Evolutionary conservation across 2,329 filamentous ascomycete species (phyloP), one percentile per base, ranked within the genome.

Genomic region (Colletotrichum endophyticum): DNA sequence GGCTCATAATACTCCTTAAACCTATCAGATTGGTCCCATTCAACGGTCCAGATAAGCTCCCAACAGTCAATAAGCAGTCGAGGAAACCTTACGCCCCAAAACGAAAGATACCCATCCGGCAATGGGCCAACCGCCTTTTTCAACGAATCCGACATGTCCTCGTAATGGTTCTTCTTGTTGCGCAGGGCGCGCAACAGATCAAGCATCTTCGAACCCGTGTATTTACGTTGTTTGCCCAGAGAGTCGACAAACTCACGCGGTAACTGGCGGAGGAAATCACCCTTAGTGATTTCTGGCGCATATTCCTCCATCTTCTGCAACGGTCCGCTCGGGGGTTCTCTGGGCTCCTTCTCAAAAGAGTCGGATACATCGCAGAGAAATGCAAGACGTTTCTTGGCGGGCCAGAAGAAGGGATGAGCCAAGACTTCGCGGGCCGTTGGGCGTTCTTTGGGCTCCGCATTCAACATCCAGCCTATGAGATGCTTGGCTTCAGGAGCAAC

Each of bases 291-390:
- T 8, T 87, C 82, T 1, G 85, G 81, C 0, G 91, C 91, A 77
- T 88, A 88, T 1, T 80, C 80, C 82, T 93, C 92, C 6, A 94
- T 89, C 76, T 91, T 89, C 8, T 86, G 81, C 0, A 99, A 89
- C 1, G 93, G 89, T 1, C 87, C 83, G 0, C 95, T 96, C 0
- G 95, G 95, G 1, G 95, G 95, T 64, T 98, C 95, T 32, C 96
- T 93, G 1, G 93, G 92, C 83, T 99, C 96, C 79, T 97, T 95
- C 84, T 99, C 97, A 82, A 98, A 99, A 83, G 98, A 95, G 83
- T 99, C 97, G 0, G 96, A 98, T 11, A 98, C 96, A 79, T 98
- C 96, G 82, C 96, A 98, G n/a, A 99, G 89, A 85, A 99, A 99
- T 12, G 92, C 92, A 8, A 99, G 91, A 11, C 96, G 93, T 83